phyloP scores from a whole-genome alignment of 495 filamentous ascomycete species.

The Aspergillus nanangensis region DNA sequence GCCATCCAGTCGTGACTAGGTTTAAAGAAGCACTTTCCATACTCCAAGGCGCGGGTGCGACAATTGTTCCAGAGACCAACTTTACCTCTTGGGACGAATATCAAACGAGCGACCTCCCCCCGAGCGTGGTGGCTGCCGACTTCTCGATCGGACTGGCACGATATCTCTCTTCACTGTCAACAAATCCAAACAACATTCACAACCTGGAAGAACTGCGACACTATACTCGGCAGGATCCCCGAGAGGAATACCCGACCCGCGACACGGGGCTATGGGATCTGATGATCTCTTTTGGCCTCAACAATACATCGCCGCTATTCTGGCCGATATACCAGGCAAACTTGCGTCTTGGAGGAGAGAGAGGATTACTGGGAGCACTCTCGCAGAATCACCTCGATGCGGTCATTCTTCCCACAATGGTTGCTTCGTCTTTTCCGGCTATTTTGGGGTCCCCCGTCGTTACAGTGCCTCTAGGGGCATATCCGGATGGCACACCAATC shows the following conservation, averaged over 20 bases:
- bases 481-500: constrained; percentile 40
- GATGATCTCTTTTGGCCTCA: constrained; percentile 29
- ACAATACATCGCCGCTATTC: constrained; percentile 38
- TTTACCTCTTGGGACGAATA: constrained; percentile 45
- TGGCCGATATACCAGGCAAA: constrained; percentile 40
- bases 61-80: constrained; percentile 48
- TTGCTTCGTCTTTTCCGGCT: constrained; percentile 39
- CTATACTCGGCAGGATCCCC: constrained; percentile 39
- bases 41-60: constrained; percentile 44
- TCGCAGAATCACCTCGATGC: constrained; percentile 43
- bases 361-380: constrained; percentile 47
- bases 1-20: constrained; percentile 29
- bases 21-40: constrained; percentile 41
- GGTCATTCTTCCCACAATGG: constrained; percentile 44
- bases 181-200: constrained; percentile 44
- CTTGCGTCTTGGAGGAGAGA: constrained; percentile 39
- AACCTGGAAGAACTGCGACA: constrained; percentile 33
- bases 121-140: constrained; percentile 37
- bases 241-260: constrained; percentile 46
- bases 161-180: constrained; percentile 42
- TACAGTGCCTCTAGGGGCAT: constrained; percentile 50
- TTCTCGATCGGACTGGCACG: constrained; percentile 36
- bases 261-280: constrained; percentile 45
- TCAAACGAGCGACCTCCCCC: constrained; percentile 19
- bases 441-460: constrained; percentile 46